These are phyloP conservation scores for Picocystis sp. DNA, from an alignment of 163 green algal genomes.

Conservation along the genomic window DNA sequence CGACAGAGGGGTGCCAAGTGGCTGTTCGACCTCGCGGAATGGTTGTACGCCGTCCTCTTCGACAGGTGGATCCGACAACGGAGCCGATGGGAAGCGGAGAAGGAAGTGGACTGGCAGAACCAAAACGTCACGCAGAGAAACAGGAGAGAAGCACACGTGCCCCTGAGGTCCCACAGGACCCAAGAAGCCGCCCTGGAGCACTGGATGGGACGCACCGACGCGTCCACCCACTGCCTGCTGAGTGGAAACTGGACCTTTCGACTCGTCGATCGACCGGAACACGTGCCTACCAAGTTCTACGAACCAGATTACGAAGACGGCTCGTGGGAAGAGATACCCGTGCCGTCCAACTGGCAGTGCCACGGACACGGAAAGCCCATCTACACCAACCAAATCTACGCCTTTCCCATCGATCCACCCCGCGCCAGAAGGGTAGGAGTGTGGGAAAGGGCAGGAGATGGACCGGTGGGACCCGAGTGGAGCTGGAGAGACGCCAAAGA, in stretches of 20 bases:
- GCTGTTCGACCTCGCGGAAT: too few species aligned
- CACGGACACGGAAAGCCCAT: conserved; percentile 57
- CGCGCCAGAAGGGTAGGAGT: conserved; percentile 16
- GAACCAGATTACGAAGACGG: conserved; percentile 20
- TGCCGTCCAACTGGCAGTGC: conserved; percentile 77
- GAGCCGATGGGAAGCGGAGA: too few species aligned
- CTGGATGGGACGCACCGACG: background rate
- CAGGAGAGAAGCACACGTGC: background rate
- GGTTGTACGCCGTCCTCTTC: too few species aligned
- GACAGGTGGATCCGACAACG: too few species aligned
- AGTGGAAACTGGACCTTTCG: conserved; percentile 42
- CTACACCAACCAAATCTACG: conserved; percentile 90
- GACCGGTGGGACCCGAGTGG: background rate
- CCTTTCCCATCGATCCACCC: conserved; percentile 46
- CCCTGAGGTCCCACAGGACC: background rate
- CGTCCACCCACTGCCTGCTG: conserved; percentile 7
- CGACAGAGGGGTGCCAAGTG: too few species aligned
- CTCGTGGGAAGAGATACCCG: conserved; percentile 34
- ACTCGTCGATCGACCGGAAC: conserved; percentile 29
- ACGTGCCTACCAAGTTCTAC: conserved; percentile 32
- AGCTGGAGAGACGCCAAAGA: conserved; percentile 1
- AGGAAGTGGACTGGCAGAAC: conserved; percentile 2
- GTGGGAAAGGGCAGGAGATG: conserved; percentile 2
- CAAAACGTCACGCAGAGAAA: conserved; percentile 2
- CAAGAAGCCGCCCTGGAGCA: background rate